Evolutionary conservation across 192 early-diverging fungal species (phyloP).

Genomic region (Rhizoclosmatium globosum): DNA sequence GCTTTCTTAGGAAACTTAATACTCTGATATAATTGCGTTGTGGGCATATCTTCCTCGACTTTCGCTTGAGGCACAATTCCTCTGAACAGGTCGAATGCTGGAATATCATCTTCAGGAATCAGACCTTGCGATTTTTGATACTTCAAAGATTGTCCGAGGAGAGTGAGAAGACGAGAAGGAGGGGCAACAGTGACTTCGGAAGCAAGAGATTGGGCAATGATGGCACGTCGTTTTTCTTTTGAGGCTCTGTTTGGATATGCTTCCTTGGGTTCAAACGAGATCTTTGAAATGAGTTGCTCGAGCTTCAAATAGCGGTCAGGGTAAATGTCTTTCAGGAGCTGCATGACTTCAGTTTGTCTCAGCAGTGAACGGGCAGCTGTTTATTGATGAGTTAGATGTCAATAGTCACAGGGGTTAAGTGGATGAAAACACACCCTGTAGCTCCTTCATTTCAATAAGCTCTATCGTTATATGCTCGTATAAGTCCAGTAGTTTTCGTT

Average conservation of each 20-base stretch:
- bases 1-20: conserved; percentile 96
- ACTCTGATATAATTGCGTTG: conserved; percentile 73
- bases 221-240: conserved; percentile 76
- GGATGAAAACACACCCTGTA: conserved; percentile 63
- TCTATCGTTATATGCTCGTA: conserved; percentile 95
- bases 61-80: conserved; percentile 69
- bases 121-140: conserved; percentile 88
- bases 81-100: conserved; percentile 79
- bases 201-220: conserved; percentile 72
- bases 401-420: no score
- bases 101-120: conserved; percentile 65
- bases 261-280: conserved; percentile 77
- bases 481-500: conserved; percentile 78
- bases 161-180: conserved; percentile 79
- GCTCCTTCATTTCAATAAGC: conserved; percentile 83
- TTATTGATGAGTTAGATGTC: no score
- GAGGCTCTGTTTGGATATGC: conserved; percentile 69
- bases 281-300: conserved; percentile 78
- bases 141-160: conserved; percentile 88
- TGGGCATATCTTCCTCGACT: conserved; percentile 78
- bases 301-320: conserved; percentile 85
- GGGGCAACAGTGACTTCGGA: conserved; percentile 75
- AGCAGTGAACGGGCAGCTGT: conserved; percentile 71
- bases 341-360: conserved; percentile 91
- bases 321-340: conserved; percentile 74